phyloP scores from a whole-genome alignment of 78 protist species.

The Polysphondylium violaceum region DNA sequence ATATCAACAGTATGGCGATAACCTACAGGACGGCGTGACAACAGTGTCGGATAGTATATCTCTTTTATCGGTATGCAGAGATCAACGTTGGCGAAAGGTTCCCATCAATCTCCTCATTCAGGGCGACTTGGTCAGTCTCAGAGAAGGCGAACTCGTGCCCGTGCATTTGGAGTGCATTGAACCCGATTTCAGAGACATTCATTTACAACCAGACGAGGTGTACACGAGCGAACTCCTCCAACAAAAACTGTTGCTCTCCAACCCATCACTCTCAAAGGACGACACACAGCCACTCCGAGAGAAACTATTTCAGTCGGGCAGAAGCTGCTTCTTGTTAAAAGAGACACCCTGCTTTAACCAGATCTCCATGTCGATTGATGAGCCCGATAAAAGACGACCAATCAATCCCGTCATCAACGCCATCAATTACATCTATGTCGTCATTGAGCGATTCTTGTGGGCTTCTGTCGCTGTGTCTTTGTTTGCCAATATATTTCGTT shows the following conservation, averaged over 20 bases:
- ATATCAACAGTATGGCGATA: conserved; percentile 40
- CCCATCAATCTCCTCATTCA: conserved; percentile 63
- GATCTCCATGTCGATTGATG: conserved; percentile 16
- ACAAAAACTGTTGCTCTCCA: neutral
- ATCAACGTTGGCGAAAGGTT: conserved; percentile 62
- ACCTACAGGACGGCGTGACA: conserved; percentile 45
- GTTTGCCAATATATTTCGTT: conserved; percentile 55
- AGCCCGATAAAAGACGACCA: conserved; percentile 12
- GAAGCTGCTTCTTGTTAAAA: conserved; percentile 35
- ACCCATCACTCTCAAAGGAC: conserved; percentile 15
- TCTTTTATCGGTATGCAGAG: conserved; percentile 55
- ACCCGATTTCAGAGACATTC: conserved; percentile 18
- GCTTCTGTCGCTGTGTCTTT: conserved; percentile 23
- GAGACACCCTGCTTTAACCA: conserved; percentile 56
- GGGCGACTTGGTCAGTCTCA: conserved; percentile 59
- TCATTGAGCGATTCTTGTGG: conserved; percentile 66
- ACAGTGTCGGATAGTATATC: conserved; percentile 38
- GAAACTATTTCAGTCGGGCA: conserved; percentile 47
- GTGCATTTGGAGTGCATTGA: conserved; percentile 53
- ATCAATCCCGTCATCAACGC: conserved; percentile 69
- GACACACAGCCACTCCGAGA: neutral
- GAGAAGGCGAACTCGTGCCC: conserved; percentile 55
- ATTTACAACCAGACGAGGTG: conserved; percentile 23
- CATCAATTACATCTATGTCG: conserved; percentile 49
- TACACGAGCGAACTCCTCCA: conserved; percentile 19